Base-by-base conservation (phyloP, 768 basidiomycete species). In the Rossbeevera mucosa region DNA sequence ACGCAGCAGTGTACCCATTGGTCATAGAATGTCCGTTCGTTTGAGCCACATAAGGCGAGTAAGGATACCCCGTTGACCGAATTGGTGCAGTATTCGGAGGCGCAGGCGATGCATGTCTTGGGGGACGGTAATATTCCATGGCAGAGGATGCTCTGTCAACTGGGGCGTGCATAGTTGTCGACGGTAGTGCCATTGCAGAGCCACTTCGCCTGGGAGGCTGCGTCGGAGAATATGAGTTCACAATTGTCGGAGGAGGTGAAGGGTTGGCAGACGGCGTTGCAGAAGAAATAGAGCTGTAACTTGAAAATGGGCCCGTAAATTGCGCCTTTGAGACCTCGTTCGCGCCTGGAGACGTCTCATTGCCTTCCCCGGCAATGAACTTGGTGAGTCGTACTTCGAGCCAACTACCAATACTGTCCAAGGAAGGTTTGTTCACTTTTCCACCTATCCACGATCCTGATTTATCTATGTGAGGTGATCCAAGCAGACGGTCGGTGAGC, bases 331-430 rank as follows among this genome's bases (percentile, higher is more conserved):
- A 64, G 1, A 59, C 47, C 6, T 74, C 69, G 29, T 31, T 63
- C 11, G 78, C 69, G 14, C 74, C 72, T 13, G 69, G 64, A 22
- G 68, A 59, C 9, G 72, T 66, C 28, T 71, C 68, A 33, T 88
- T 88, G n/a, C 76, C 80, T 47, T 96, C 94, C 2, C 95, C 96
- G 8, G 94, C 91, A 54, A 99, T 93, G 59, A 99, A 85, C 64
- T 94, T 94, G 14, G 92, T 92, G 63, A 99, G 82, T 16, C 88
- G 82, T 12, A 90, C 88, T 70, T 93, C 95, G 22, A 98, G 76
- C 87, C 94, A 97, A 41, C 84, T 86, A 24, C 94, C 89, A 45
- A 98, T 82, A 29, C 85, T 86, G 66, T 97, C 94, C 43, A 98
- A 77, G 54, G 90, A 95, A 2, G 96, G 94, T 61, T 94, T 93